Evolutionary conservation across 73 alveolate species (phyloP).

Genomic region (Paramecium sexaurelia): DNA sequence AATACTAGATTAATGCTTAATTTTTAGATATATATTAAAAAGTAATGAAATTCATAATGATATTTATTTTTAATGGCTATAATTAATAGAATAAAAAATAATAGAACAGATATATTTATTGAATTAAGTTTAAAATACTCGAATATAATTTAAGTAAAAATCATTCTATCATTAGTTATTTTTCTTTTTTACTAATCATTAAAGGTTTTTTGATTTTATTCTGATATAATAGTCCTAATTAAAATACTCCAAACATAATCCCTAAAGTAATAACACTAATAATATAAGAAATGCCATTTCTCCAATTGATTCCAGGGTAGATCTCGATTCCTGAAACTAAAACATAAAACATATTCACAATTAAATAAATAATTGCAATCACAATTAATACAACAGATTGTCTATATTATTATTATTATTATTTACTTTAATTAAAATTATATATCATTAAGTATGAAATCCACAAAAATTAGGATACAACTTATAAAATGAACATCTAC

Average conservation of each 20-base stretch:
- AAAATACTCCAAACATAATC: slow-evolving; percentile 30
- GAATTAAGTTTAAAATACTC: too few species aligned
- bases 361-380: not conserved
- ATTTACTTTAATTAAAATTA: not conserved
- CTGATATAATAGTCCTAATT: not conserved
- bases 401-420: not conserved
- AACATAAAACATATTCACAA: not conserved
- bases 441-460: not conserved
- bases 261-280: not conserved
- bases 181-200: not conserved
- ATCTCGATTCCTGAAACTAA: not conserved
- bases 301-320: slow-evolving; percentile 56
- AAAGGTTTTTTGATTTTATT: not conserved
- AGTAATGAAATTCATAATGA: too few species aligned
- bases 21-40: too few species aligned
- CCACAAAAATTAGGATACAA: not conserved
- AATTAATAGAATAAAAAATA: not conserved
- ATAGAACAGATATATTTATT: too few species aligned
- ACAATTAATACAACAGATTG: not conserved
- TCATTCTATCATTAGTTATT: not conserved
- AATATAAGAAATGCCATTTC: slow-evolving; percentile 6
- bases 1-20: not conserved
- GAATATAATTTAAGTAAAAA: not conserved
- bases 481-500: slow-evolving; percentile 2
- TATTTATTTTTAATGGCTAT: too few species aligned